Conservation (phyloP, 805 yeast genomes). For the Yarrowia yakushimensis region DNA sequence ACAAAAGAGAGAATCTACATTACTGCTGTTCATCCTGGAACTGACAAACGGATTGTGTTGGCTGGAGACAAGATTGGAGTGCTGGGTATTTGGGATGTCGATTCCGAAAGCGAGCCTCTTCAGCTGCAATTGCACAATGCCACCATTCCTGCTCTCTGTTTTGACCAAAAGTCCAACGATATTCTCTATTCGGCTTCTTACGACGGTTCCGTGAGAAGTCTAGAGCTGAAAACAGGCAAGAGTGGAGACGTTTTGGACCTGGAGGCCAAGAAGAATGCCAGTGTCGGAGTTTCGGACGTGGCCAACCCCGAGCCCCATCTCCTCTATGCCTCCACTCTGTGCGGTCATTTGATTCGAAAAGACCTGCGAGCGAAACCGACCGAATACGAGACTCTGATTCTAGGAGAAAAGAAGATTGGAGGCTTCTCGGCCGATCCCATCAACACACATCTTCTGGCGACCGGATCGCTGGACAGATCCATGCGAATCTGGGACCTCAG, state of each 20-base stretch:
- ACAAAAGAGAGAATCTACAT: slow-evolving; percentile 66
- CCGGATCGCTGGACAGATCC: slow-evolving; percentile 86
- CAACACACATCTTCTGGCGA: slow-evolving; percentile 61
- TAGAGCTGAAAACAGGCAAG: slow-evolving; percentile 61
- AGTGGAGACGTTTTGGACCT: slow-evolving; percentile 60
- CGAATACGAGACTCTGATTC: slow-evolving; percentile 45
- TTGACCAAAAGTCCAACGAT: slow-evolving; percentile 49
- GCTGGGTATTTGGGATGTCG: slow-evolving; percentile 83
- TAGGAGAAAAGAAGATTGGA: slow-evolving; percentile 90
- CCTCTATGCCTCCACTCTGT: slow-evolving; percentile 69
- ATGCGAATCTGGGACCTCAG: slow-evolving; percentile 86
- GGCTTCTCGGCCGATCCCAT: slow-evolving; percentile 78
- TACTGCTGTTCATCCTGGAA: slow-evolving; percentile 72
- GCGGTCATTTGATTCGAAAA: slow-evolving; percentile 73
- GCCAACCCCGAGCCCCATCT: slow-evolving; percentile 54
- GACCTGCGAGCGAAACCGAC: slow-evolving; percentile 56
- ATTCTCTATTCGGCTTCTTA: slow-evolving; percentile 71
- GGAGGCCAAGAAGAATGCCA: slow-evolving; percentile 41
- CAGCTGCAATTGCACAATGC: slow-evolving; percentile 73
- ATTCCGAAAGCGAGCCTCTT: slow-evolving; percentile 41
- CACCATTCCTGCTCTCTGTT: slow-evolving; percentile 60
- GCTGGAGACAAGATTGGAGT: slow-evolving; percentile 92
- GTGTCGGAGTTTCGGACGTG: slow-evolving; percentile 69
- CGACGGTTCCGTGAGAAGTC: slow-evolving; percentile 77
- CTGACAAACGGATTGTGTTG: slow-evolving; percentile 56